These are phyloP conservation scores for Penicillium atrosanguineum DNA, from an alignment of 495 filamentous ascomycete species.

Conservation along the genomic window DNA sequence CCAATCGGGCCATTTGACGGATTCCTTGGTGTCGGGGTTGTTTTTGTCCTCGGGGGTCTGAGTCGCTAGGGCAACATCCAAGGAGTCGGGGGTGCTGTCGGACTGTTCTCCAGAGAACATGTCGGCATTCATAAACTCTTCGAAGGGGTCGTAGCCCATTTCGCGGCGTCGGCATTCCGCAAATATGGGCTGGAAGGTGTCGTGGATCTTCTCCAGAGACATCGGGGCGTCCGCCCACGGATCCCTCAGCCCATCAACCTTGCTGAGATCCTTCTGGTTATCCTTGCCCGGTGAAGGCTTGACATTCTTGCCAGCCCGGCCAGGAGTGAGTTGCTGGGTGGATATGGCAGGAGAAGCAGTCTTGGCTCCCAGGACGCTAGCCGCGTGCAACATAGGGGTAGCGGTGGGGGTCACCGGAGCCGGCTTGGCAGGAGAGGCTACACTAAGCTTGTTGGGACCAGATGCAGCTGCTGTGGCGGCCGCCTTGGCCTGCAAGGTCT, in stretches of 20 bases:
- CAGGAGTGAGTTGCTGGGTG: constrained; percentile 42
- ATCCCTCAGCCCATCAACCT: constrained; percentile 24
- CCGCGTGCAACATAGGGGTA: constrained; percentile 43
- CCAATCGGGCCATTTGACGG: constrained; percentile 11
- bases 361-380: constrained; percentile 39
- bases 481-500: constrained; percentile 21
- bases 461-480: constrained; percentile 10
- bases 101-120: constrained; percentile 40
- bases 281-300: constrained; percentile 31
- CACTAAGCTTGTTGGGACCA: constrained; percentile 18
- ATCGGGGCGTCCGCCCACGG: constrained; percentile 44
- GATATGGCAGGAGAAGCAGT: constrained; percentile 39
- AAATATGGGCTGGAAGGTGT: constrained; percentile 33
- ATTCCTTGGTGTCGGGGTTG: constrained; percentile 12
- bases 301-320: constrained; percentile 27
- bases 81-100: constrained; percentile 42
- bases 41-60: constrained; percentile 38
- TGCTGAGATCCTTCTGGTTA: constrained; percentile 26
- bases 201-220: constrained; percentile 40
- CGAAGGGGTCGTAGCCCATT: constrained; percentile 35
- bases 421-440: constrained; percentile 34
- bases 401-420: constrained; percentile 32
- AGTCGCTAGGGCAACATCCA: constrained; percentile 33
- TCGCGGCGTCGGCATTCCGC: constrained; percentile 6
- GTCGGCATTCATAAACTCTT: constrained; percentile 43